Evolutionary conservation across 164 flowering plant species (phyloP).

Genomic region (Malania oleifera): DNA sequence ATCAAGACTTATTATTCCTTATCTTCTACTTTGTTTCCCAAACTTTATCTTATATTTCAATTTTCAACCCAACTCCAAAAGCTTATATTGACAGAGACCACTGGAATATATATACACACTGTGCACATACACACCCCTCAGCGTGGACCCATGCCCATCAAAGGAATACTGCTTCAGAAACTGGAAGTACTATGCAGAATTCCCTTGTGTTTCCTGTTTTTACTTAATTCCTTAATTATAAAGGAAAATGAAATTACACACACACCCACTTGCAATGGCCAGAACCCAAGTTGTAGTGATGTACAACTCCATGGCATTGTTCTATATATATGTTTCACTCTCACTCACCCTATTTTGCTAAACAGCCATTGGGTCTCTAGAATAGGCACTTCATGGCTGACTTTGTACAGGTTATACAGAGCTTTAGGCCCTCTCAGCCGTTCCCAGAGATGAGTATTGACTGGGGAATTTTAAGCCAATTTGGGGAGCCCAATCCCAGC

Average conservation of each 20-base stretch:
- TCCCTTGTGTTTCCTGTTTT: conserved; percentile 2
- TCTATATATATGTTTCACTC: background rate
- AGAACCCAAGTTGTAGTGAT: background rate
- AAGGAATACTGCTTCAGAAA: too few relatives aligned
- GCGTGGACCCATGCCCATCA: background rate
- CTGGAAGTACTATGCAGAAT: background rate
- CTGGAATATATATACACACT: background rate
- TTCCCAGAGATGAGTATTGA: conserved; percentile 10
- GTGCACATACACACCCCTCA: too few relatives aligned
- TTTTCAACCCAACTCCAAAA: background rate
- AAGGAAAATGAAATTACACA: conserved; percentile 8
- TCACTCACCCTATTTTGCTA: background rate
- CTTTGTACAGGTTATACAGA: conserved; percentile 10
- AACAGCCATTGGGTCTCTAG: background rate
- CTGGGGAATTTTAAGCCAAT: conserved; percentile 10
- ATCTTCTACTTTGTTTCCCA: background rate
- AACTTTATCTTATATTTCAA: background rate
- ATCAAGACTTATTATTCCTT: background rate
- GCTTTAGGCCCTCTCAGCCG: background rate
- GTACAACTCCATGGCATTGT: too few relatives aligned
- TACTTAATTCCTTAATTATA: conserved; percentile 8
- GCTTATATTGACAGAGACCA: background rate
- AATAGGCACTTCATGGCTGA: conserved; percentile 7
- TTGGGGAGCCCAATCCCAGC: conserved; percentile 1
- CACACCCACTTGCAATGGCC: background rate